Evolutionary conservation across 2,329 filamentous ascomycete genomes (phyloP).

Genomic region (Colletotrichum godetiae): DNA sequence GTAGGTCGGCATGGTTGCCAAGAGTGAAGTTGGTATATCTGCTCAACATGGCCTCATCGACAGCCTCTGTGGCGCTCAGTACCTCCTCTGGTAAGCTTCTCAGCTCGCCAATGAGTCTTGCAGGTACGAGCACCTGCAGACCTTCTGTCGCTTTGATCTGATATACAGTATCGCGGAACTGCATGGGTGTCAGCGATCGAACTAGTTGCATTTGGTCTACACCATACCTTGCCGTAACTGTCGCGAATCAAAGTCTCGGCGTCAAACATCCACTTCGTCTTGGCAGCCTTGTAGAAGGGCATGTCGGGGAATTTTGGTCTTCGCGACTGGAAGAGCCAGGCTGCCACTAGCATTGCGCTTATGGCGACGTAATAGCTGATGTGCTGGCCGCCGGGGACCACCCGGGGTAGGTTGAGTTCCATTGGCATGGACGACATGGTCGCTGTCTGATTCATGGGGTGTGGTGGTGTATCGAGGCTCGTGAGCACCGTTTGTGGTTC

Average conservation of each 20-base stretch:
- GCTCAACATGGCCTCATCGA: slow-evolving; percentile 62
- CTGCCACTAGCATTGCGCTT: slow-evolving; percentile 47
- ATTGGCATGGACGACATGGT: slow-evolving; percentile 38
- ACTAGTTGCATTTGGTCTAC: too few species aligned
- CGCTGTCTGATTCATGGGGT: slow-evolving; percentile 30
- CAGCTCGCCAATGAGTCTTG: slow-evolving; percentile 56
- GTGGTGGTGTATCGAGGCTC: not conserved
- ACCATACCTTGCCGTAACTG: slow-evolving; percentile 60
- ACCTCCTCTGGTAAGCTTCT: slow-evolving; percentile 61
- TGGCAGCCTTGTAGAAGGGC: slow-evolving; percentile 60
- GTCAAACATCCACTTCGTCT: slow-evolving; percentile 62
- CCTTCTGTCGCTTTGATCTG: slow-evolving; percentile 64
- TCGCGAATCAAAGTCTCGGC: slow-evolving; percentile 59
- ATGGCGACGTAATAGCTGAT: slow-evolving; percentile 56
- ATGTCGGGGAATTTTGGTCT: slow-evolving; percentile 49
- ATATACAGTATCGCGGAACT: slow-evolving; percentile 62
- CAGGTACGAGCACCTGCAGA: slow-evolving; percentile 58
- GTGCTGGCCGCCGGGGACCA: slow-evolving; percentile 44
- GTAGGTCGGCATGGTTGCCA: slow-evolving; percentile 57
- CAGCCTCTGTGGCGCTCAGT: slow-evolving; percentile 59
- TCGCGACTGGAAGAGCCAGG: slow-evolving; percentile 51
- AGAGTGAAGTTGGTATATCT: slow-evolving; percentile 63
- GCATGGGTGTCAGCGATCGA: not conserved
- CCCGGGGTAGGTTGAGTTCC: slow-evolving; percentile 41
- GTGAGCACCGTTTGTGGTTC: not conserved